Evolutionary conservation across 1,139 yeast species (phyloP).

Genomic region (Geotrichum australiense): DNA sequence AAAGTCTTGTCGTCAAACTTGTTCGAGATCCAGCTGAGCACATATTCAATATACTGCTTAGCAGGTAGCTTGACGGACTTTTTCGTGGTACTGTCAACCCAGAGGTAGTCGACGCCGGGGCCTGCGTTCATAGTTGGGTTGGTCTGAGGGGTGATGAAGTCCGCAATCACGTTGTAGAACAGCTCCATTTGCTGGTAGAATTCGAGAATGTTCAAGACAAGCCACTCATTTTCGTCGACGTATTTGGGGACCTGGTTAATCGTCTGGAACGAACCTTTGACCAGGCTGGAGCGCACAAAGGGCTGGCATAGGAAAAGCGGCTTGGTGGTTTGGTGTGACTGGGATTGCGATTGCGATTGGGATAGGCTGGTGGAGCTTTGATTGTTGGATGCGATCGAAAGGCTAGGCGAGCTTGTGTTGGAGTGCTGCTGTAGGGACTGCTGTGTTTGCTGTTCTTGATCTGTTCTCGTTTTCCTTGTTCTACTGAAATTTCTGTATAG

Average conservation of each 20-base stretch:
- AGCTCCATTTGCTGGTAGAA: conserved; percentile 78
- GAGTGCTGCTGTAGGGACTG: conserved; percentile 32
- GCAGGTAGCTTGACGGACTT: conserved; percentile 88
- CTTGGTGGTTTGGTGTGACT: conserved; percentile 23
- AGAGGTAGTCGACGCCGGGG: conserved; percentile 79
- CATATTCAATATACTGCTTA: conserved; percentile 84
- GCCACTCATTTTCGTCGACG: conserved; percentile 93
- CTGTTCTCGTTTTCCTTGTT: conserved; percentile 42
- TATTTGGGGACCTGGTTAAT: conserved; percentile 92
- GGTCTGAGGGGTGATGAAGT: conserved; percentile 80
- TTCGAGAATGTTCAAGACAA: conserved; percentile 87
- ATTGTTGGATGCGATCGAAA: conserved; percentile 6
- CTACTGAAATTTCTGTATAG: conserved; percentile 53
- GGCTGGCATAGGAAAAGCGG: conserved; percentile 87
- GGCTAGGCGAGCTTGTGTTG: conserved; percentile 32
- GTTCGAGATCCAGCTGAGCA: conserved; percentile 81
- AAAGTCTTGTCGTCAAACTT: conserved; percentile 83
- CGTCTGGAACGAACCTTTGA: conserved; percentile 95
- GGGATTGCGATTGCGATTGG: conserved; percentile 11
- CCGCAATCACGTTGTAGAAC: conserved; percentile 81
- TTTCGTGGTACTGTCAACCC: conserved; percentile 68
- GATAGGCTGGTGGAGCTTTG: background rate
- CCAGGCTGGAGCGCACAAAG: conserved; percentile 86
- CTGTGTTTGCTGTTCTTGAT: conserved; percentile 15
- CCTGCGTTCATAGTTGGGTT: conserved; percentile 97